phyloP scores from a whole-genome alignment of 148 eudicot genomes.

The Dysphania ambrosioides region DNA sequence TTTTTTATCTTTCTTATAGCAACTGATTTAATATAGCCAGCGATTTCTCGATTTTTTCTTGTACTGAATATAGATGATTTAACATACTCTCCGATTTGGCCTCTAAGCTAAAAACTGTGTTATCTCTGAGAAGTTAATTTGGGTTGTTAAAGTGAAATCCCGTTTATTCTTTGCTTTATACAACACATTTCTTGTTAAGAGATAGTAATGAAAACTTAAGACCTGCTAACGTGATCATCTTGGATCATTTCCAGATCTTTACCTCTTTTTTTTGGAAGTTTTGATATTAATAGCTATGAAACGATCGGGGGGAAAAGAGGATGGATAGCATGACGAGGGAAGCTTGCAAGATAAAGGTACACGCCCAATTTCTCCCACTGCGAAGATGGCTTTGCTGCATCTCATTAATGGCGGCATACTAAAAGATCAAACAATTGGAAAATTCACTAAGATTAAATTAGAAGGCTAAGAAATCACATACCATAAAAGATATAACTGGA shows the following conservation, averaged over 20 bases:
- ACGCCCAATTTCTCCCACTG: neutral
- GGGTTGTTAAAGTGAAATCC: neutral
- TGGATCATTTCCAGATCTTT: neutral
- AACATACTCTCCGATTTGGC: neutral
- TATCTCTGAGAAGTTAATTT: neutral
- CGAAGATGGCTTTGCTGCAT: conserved; percentile 1
- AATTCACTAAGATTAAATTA: conserved; percentile 14
- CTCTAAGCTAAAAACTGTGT: neutral
- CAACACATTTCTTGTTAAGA: neutral
- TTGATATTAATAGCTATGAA: neutral
- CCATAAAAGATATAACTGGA: conserved; percentile 25
- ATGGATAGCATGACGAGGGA: neutral
- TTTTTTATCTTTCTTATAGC: too few relatives aligned
- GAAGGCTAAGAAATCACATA: conserved; percentile 34
- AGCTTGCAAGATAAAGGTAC: neutral
- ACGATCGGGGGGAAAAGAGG: neutral
- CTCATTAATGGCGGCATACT: conserved; percentile 4
- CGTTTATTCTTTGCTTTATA: neutral
- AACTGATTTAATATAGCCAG: too few relatives aligned
- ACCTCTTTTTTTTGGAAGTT: neutral
- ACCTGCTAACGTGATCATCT: neutral
- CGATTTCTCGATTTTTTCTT: too few relatives aligned
- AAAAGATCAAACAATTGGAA: conserved; percentile 1
- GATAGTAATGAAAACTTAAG: neutral
- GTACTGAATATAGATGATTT: too few relatives aligned